These are phyloP conservation scores for Metrosideros polymorpha DNA, from an alignment of 441 rosid genomes.

Conservation along the genomic window DNA sequence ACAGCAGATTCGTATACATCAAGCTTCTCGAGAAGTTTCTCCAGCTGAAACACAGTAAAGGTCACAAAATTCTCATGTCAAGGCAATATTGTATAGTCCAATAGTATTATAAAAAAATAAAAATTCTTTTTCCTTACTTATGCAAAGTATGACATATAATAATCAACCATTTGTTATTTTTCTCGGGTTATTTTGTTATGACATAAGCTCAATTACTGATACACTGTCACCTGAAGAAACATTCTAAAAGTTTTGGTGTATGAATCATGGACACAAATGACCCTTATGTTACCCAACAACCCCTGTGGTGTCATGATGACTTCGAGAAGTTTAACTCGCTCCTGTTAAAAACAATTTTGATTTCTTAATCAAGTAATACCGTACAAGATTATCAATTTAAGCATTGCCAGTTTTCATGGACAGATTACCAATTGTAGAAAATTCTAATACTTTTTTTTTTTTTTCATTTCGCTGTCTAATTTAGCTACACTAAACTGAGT, in stretches of 20 bases:
- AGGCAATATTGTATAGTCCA: background rate
- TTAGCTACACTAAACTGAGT: background rate
- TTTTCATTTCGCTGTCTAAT: background rate
- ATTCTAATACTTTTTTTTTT: background rate
- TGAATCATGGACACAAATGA: background rate
- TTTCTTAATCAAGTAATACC: background rate
- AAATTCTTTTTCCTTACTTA: background rate
- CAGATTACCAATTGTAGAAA: background rate
- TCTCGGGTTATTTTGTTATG: background rate
- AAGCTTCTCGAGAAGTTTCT: conserved; percentile 73
- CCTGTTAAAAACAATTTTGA: background rate
- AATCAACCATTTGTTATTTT: background rate
- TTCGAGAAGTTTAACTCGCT: background rate
- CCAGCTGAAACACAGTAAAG: conserved; percentile 33
- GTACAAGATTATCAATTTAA: background rate
- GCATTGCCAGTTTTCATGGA: background rate
- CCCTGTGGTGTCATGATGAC: background rate
- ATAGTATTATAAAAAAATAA: background rate
- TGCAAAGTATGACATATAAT: background rate
- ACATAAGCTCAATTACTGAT: background rate
- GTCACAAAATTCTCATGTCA: background rate
- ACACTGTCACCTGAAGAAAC: background rate
- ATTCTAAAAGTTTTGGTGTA: background rate
- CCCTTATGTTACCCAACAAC: background rate
- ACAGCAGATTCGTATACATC: conserved; percentile 75